Percentiles rank a stretch among this genome's conserved stretches.
Conservation (phyloP, 345 rosid genomes). For the Isatis tinctoria region DNA sequence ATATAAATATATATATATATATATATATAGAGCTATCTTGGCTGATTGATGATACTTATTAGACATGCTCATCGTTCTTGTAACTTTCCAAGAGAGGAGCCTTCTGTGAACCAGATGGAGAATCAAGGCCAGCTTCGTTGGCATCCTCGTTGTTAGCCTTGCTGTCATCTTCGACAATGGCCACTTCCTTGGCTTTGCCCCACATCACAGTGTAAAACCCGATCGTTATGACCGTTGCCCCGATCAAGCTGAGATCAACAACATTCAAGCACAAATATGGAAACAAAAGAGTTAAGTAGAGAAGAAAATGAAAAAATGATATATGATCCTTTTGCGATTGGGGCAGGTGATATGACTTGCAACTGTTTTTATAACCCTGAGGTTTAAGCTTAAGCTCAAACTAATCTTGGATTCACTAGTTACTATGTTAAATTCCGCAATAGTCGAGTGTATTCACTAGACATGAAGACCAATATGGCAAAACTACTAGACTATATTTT, state of each 20-base stretch:
- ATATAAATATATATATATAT: not conserved
- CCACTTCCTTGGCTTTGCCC: slow-evolving; percentile 76
- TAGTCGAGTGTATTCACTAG: not conserved
- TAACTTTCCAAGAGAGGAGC: slow-evolving; percentile 53
- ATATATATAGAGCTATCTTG: not conserved
- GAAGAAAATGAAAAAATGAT: no score
- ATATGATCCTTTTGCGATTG: no score
- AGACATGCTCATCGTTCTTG: slow-evolving; percentile 40
- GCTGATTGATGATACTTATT: slow-evolving; percentile 19
- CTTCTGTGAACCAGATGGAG: slow-evolving; percentile 36
- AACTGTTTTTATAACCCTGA: no score
- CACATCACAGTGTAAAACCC: slow-evolving; percentile 90
- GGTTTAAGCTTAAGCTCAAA: not conserved
- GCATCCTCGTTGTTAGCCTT: slow-evolving; percentile 16
- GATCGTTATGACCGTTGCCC: slow-evolving; percentile 62
- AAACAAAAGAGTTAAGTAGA: not conserved
- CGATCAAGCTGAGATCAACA: slow-evolving; percentile 48
- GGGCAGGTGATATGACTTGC: no score
- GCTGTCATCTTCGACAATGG: slow-evolving; percentile 39
- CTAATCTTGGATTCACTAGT: not conserved
- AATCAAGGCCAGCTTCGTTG: slow-evolving; percentile 24
- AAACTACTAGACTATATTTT: not conserved
- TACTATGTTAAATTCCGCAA: not conserved
- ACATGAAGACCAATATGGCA: not conserved
- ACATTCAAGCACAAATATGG: not conserved